These are phyloP conservation scores for Eutypa lata DNA, from an alignment of 2,329 filamentous ascomycete species.

Conservation along the genomic window DNA sequence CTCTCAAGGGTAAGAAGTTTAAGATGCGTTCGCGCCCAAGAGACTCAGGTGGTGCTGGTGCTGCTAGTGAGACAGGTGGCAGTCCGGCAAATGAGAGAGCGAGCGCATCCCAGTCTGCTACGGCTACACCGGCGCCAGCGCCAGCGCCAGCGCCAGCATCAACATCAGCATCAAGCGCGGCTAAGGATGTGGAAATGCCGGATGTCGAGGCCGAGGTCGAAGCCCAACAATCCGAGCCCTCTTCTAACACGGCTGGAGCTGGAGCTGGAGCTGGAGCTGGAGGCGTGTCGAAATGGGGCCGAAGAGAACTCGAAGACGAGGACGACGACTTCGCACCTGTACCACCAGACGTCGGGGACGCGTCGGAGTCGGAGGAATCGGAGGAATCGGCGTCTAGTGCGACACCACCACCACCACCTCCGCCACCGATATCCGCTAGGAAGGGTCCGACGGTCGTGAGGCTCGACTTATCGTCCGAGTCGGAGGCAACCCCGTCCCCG, in stretches of 20 bases:
- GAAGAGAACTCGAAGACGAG: slow-evolving; percentile 18
- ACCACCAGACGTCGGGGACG: neutral
- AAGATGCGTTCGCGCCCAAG: slow-evolving; percentile 38
- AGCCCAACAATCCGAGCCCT: too few relatives aligned
- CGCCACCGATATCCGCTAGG: slow-evolving; percentile 3
- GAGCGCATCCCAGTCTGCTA: neutral
- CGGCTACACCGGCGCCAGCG: neutral
- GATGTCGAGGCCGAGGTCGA: neutral
- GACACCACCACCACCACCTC: slow-evolving; percentile 4
- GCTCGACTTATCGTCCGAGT: slow-evolving; percentile 13
- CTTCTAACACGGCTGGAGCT: too few relatives aligned
- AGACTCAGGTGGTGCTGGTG: slow-evolving; percentile 3
- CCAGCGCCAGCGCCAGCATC: neutral
- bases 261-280: too few relatives aligned
- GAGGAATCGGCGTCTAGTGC: slow-evolving; percentile 12
- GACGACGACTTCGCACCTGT: slow-evolving; percentile 22
- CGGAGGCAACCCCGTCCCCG: slow-evolving; percentile 11
- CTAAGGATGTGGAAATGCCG: neutral
- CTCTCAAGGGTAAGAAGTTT: slow-evolving; percentile 49
- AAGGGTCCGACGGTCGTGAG: slow-evolving; percentile 22
- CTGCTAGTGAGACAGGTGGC: slow-evolving; percentile 2
- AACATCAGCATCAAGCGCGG: slow-evolving; percentile 4
- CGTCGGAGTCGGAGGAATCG: slow-evolving; percentile 14
- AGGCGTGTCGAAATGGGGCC: slow-evolving; percentile 12
- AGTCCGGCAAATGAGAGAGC: neutral